These are phyloP conservation scores for Lenwebbia sp. DNA, from an alignment of 345 rosid genomes.

Conservation along the genomic window DNA sequence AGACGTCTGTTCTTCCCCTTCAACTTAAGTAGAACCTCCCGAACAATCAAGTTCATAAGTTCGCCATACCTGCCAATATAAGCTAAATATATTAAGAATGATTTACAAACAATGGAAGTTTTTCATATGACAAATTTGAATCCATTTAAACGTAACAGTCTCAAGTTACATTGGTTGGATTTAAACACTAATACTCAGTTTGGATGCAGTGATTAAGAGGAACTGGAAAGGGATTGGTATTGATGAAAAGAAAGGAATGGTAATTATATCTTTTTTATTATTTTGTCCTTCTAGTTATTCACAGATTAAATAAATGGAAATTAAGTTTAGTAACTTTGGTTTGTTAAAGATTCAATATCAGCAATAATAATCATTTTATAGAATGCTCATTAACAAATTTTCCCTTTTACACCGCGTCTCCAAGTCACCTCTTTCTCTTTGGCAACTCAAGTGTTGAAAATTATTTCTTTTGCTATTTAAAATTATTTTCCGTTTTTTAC, in stretches of 20 bases:
- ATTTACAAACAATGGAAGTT: too few relatives aligned
- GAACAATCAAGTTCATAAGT: not conserved
- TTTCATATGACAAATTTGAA: not conserved
- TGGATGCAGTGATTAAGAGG: not conserved
- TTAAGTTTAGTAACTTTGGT: not conserved
- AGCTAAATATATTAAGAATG: too few relatives aligned
- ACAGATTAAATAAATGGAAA: not conserved
- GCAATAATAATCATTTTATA: fast-evolving
- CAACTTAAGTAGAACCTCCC: not conserved
- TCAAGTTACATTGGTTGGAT: not conserved
- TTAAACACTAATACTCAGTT: not conserved
- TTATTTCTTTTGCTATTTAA: not conserved
- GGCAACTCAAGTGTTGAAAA: not conserved
- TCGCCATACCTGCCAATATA: not conserved
- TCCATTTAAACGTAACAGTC: not conserved
- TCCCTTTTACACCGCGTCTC: too few relatives aligned
- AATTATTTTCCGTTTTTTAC: not conserved
- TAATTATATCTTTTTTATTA: not conserved
- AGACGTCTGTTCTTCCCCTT: not conserved
- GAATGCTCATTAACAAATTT: not conserved
- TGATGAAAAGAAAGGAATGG: not conserved
- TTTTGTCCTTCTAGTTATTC: not conserved
- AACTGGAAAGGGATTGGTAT: not conserved
- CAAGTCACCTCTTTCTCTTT: too few relatives aligned
- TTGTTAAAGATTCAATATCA: too few relatives aligned